Conservation (phyloP, 352 stramenopile species). For the Pythium sp. region DNA sequence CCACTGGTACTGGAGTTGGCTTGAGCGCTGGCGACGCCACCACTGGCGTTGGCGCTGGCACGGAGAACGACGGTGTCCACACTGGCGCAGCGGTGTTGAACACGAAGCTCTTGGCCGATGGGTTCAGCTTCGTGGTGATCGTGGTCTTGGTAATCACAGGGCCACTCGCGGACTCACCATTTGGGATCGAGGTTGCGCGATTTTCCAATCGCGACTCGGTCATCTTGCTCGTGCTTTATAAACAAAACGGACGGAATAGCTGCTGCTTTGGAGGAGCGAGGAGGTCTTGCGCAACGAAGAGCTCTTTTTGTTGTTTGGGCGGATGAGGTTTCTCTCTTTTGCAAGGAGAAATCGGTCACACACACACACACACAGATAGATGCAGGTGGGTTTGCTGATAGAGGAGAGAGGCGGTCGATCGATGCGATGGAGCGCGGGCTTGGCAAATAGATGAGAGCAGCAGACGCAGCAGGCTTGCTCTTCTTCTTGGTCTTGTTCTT, state of each 20-base stretch:
- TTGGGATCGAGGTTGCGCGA: conserved; percentile 14
- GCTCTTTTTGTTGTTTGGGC: background rate
- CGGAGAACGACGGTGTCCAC: conserved; percentile 38
- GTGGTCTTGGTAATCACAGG: conserved; percentile 14
- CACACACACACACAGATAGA: background rate
- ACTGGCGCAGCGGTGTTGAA: conserved; percentile 49
- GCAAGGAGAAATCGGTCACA: background rate
- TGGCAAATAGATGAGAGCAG: background rate
- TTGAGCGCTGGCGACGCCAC: conserved; percentile 33
- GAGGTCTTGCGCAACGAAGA: background rate
- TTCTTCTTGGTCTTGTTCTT: conserved; percentile 3
- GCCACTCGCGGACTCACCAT: conserved; percentile 12
- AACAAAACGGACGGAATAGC: conserved; percentile 17
- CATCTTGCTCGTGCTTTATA: conserved; percentile 13
- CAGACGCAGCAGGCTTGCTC: background rate
- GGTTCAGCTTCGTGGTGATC: conserved; percentile 47
- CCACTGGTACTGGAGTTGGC: conserved; percentile 15
- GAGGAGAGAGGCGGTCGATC: background rate
- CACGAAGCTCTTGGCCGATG: conserved; percentile 62
- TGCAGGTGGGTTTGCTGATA: background rate
- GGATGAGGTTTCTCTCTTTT: background rate
- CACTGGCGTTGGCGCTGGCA: conserved; percentile 3
- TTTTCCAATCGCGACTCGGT: conserved; percentile 23
- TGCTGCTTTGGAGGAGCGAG: background rate
- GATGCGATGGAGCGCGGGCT: background rate